phyloP scores from a whole-genome alignment of 164 flowering plant genomes.

The Saururus chinensis region DNA sequence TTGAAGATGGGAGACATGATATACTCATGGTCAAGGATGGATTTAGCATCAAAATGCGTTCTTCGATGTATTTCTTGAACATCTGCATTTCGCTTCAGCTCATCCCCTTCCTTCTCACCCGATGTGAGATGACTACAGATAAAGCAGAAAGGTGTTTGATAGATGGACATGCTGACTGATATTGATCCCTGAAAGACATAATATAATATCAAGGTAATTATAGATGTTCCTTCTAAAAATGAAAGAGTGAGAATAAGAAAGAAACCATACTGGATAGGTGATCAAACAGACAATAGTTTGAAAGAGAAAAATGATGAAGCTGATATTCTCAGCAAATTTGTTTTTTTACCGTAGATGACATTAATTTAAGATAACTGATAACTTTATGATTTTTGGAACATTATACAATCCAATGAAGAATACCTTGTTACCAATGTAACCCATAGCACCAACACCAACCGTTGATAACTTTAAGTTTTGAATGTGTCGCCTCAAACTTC shows the following conservation, averaged over 20 bases:
- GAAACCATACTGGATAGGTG: neutral
- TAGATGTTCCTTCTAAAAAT: too few relatives aligned
- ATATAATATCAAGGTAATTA: slow-evolving; percentile 6
- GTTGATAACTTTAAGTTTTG: slow-evolving; percentile 76
- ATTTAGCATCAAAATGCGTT: slow-evolving; percentile 54
- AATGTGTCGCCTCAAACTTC: slow-evolving; percentile 75
- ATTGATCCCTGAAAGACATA: slow-evolving; percentile 70
- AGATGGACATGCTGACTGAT: slow-evolving; percentile 92
- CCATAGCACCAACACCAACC: slow-evolving; percentile 98
- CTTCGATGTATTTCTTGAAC: slow-evolving; percentile 78
- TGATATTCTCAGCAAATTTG: too few relatives aligned
- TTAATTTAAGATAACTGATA: too few relatives aligned
- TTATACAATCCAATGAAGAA: slow-evolving; percentile 4
- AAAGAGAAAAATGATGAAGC: neutral
- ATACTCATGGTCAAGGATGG: slow-evolving; percentile 83
- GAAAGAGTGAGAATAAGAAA: neutral
- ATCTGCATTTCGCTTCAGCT: slow-evolving; percentile 71
- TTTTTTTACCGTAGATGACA: too few relatives aligned
- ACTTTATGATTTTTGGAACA: too few relatives aligned
- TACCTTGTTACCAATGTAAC: slow-evolving; percentile 96
- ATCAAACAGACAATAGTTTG: neutral
- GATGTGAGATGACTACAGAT: slow-evolving; percentile 87
- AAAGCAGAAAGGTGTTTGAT: slow-evolving; percentile 91
- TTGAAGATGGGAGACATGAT: slow-evolving; percentile 8
- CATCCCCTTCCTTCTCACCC: slow-evolving; percentile 83